Percentiles rank a stretch among this genome's conserved stretches.
Conservation (phyloP, 306 rosid species). For the Cucurbita maxima region DNA sequence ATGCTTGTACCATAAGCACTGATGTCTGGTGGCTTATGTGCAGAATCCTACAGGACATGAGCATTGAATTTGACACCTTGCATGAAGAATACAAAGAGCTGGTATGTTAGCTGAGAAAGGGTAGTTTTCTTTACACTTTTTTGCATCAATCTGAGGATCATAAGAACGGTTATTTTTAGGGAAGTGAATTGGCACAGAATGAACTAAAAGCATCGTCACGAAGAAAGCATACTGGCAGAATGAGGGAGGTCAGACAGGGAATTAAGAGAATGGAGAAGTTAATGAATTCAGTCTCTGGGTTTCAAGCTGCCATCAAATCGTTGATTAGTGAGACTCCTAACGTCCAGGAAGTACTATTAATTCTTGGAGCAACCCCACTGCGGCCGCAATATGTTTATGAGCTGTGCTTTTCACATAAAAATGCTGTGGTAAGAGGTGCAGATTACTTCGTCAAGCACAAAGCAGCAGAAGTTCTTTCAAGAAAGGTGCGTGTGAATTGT, state of each 20-base stretch:
- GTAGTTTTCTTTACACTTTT: conserved; percentile 12
- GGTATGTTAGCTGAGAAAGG: conserved; percentile 27
- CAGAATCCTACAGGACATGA: conserved; percentile 70
- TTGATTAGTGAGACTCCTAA: conserved; percentile 29
- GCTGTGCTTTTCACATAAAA: conserved; percentile 32
- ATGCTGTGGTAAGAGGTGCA: conserved; percentile 6
- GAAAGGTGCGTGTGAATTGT: conserved; percentile 33
- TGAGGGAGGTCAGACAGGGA: conserved; percentile 65
- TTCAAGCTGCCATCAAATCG: conserved; percentile 48
- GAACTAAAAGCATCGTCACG: conserved; percentile 41
- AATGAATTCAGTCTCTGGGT: conserved; percentile 35
- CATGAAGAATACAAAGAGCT: conserved; percentile 31
- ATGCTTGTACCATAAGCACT: not conserved
- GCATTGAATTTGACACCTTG: conserved; percentile 42
- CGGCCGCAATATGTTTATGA: conserved; percentile 60
- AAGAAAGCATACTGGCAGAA: conserved; percentile 43
- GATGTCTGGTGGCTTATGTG: not conserved
- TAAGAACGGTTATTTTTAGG: conserved; percentile 29
- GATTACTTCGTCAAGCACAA: conserved; percentile 48
- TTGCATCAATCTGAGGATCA: not conserved
- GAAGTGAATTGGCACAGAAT: conserved; percentile 21
- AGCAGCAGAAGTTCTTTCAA: conserved; percentile 58
- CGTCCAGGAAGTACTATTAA: conserved; percentile 35
- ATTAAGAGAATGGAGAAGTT: conserved; percentile 60
- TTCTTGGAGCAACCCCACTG: conserved; percentile 61